Evolutionary conservation across 169 alveolate genomes (phyloP).

Genomic region (Miamiensis avidus): DNA sequence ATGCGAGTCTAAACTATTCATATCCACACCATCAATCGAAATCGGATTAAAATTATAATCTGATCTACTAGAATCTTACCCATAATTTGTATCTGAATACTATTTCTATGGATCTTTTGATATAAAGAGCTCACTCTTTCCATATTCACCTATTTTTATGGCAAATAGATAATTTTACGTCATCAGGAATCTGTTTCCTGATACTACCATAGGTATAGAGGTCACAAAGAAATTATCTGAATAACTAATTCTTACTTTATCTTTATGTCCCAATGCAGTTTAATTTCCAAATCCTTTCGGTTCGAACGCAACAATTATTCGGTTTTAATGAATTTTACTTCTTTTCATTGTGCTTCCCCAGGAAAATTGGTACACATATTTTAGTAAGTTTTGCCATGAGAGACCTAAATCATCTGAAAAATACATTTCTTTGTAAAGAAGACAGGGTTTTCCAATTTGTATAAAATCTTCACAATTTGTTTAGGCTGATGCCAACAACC

Average conservation of each 20-base stretch:
- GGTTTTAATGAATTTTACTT: too few relatives aligned
- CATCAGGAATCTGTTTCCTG: neutral
- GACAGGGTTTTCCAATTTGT: too few relatives aligned
- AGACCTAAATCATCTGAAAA: too few relatives aligned
- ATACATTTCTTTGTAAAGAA: too few relatives aligned
- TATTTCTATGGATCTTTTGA: neutral
- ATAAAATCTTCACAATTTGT: too few relatives aligned
- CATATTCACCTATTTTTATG: neutral
- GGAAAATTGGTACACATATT: too few relatives aligned
- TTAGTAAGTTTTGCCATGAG: too few relatives aligned
- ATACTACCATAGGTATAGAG: neutral
- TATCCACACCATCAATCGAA: neutral
- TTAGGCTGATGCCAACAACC: too few relatives aligned
- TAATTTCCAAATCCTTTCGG: neutral
- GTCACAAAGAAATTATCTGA: neutral
- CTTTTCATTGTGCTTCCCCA: too few relatives aligned
- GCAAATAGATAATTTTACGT: neutral
- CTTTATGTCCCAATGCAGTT: neutral
- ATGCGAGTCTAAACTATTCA: neutral
- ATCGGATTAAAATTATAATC: neutral
- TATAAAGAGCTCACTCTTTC: neutral
- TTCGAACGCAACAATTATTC: neutral
- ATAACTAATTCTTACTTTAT: neutral
- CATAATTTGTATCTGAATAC: neutral
- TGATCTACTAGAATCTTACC: too few relatives aligned